Evolutionary conservation across 2,329 filamentous ascomycete species (phyloP).

Genomic region (Leptographium radiaticola): DNA sequence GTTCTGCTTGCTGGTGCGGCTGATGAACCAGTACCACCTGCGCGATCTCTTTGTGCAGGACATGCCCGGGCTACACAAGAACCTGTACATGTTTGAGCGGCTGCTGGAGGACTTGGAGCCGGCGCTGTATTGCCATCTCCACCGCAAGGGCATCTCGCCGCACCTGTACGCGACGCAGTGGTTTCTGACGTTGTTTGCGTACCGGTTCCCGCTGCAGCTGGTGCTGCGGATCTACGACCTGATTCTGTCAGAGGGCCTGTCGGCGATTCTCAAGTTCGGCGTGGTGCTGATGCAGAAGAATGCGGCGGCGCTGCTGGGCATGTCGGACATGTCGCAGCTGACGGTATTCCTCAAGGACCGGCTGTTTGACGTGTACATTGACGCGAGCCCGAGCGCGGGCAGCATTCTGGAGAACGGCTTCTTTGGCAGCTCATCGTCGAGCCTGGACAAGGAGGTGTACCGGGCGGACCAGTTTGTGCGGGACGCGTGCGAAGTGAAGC

Average conservation of each 20-base stretch:
- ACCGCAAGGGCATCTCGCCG: slow-evolving; percentile 72
- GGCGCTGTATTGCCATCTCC: slow-evolving; percentile 86
- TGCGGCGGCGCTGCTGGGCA: slow-evolving; percentile 57
- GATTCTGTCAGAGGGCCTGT: slow-evolving; percentile 83
- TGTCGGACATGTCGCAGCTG: slow-evolving; percentile 83
- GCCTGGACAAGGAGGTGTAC: slow-evolving; percentile 88
- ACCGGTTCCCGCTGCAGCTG: slow-evolving; percentile 90
- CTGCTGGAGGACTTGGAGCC: slow-evolving; percentile 89
- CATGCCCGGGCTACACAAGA: slow-evolving; percentile 90
- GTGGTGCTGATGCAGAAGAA: slow-evolving; percentile 97
- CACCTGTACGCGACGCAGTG: slow-evolving; percentile 96
- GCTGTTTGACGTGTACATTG: slow-evolving; percentile 93
- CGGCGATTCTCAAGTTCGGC: slow-evolving; percentile 87
- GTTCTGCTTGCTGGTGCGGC: slow-evolving; percentile 78
- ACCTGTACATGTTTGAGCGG: slow-evolving; percentile 89
- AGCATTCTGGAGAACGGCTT: slow-evolving; percentile 94
- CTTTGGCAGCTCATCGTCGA: slow-evolving; percentile 84
- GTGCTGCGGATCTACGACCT: slow-evolving; percentile 95
- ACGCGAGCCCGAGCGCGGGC: slow-evolving; percentile 80
- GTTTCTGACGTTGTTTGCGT: slow-evolving; percentile 98
- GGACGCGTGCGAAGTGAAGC: slow-evolving; percentile 78
- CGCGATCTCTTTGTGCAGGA: slow-evolving; percentile 89
- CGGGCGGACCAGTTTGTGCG: slow-evolving; percentile 85
- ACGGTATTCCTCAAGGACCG: slow-evolving; percentile 88
- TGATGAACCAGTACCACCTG: slow-evolving; percentile 95